Evolutionary conservation across 2,329 filamentous ascomycete genomes (phyloP), one percentile per base, ranked within the genome.

Genomic region (Fusarium euwallaceae): DNA sequence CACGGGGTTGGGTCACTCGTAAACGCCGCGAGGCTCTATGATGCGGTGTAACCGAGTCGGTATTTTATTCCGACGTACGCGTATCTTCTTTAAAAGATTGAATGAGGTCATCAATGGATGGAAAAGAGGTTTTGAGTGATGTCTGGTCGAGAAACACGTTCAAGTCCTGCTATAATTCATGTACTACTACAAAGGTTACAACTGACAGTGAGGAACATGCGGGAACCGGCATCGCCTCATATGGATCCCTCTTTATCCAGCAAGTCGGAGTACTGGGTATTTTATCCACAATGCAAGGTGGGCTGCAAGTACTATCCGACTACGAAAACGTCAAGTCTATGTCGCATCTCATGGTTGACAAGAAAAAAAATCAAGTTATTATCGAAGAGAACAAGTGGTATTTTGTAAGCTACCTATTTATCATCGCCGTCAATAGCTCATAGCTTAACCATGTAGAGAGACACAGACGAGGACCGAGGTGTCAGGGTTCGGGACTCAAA

Each of bases 1-100:
- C 74, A 76, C 58, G 37, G 63, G 69, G 48, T 66, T 64, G 36
- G 27, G 16, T 36, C 51, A 34, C 61, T 74, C 64, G 53, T 45
- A 59, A 64, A 62, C 17, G 16, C n/a, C 17, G 27, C 24, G 59
- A 65, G 43, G 64, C 20, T 29, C 39, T 22, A 32, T 22, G 17
- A 62, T 37, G 59, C 34, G 36, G 48, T 71, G 62, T 43, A 72
- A 67, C 67, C 61, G 27, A 39, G 55, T 39, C 24, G 24, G 45
- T 51, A 27, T 51, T 32, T 16, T 11, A 34, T 43, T 53, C 36
- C 4, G 11, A 43, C 29, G 14, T 36, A 43, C 43, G 24, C 17
- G 24, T 17, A 51, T 51, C 8, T 11, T 29, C 16, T 51, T 34
- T 34, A 34, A 34, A 34, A 34, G 16, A 3, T 29, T 27, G 9